These are phyloP conservation scores for Neoboletus magnificus DNA, from an alignment of 768 basidiomycete species.

Conservation along the genomic window DNA sequence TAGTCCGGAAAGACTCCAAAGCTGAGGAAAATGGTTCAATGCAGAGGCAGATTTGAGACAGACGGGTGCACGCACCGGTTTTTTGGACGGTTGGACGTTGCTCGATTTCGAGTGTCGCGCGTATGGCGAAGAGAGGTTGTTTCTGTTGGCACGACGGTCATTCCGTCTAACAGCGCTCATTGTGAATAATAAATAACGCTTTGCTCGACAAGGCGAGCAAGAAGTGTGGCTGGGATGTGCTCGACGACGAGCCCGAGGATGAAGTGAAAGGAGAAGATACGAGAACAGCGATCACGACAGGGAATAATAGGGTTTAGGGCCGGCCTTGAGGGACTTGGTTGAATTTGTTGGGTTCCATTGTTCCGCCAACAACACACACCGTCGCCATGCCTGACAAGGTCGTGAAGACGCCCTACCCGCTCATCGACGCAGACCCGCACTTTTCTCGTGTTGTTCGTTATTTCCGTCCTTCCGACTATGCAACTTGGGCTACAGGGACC, in stretches of 20 bases:
- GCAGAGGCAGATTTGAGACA: neutral
- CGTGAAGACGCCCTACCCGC: conserved; percentile 70
- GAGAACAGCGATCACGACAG: conserved; percentile 21
- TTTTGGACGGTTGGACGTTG: conserved; percentile 34
- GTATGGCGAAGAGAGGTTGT: conserved; percentile 53
- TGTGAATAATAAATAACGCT: conserved; percentile 12
- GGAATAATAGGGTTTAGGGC: conserved; percentile 30
- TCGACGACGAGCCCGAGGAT: conserved; percentile 9
- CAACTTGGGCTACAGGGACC: conserved; percentile 74
- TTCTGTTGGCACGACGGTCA: conserved; percentile 39
- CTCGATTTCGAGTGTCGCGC: conserved; percentile 35
- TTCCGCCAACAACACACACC: conserved; percentile 2
- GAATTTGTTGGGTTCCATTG: neutral
- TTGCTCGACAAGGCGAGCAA: conserved; percentile 4
- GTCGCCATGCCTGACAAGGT: conserved; percentile 43
- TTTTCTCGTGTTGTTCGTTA: conserved; percentile 83
- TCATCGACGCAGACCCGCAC: conserved; percentile 94
- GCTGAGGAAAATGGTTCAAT: conserved; percentile 25
- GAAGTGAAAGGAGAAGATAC: conserved; percentile 20
- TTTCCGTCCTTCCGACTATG: conserved; percentile 86
- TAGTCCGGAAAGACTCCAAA: conserved; percentile 52
- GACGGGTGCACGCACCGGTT: conserved; percentile 41
- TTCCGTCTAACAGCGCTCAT: conserved; percentile 60
- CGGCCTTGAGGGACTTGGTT: conserved; percentile 19
- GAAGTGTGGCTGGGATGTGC: neutral